Base-by-base conservation (phyloP, 176 grass and related monocot species). In the Cenchrus americanus region DNA sequence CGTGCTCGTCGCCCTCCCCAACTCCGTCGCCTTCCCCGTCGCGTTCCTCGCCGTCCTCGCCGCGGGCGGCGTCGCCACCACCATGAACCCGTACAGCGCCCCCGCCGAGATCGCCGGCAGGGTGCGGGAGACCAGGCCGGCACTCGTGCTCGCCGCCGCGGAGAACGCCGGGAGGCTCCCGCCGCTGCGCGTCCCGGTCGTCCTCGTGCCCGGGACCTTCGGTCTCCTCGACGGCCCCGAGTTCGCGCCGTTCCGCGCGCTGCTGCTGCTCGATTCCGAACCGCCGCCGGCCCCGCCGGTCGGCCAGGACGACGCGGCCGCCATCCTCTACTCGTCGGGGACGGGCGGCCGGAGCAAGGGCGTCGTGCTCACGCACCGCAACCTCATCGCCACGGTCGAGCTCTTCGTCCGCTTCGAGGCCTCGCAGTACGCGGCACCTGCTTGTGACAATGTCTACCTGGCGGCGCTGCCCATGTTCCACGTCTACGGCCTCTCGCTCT, bases 381-480 rank as follows among this genome's bases (percentile, higher is more conserved):
- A 98, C 76, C 82, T 98, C 22, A 95, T 98, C 62, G 75, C 92
- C 68, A 89, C 85, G 87, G 81, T 91, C 44, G 87, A 93, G 71
- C 83, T 93, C 37, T 98, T 98, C 72, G 87, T 93, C 0, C 79
- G 84, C 62, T 91, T 95, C 75, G 92, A 95, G 71, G 85, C 90
- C 11, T 94, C 90, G 14, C 90, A 85, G 81, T 93, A 93, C 78
- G 44, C 76, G 30, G 12, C 37, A 54, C 76, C 88, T 81, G 81
- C 86, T 79, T 90, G 90, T 44, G 86, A 80, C 30, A 91, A 93
- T 77, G 90, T 98, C 60, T 95, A 93, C 87, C 89, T 98, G 64
- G 91, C 92, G 1, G 84, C 68, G 8, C 69, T 98, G 49, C 95
- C 95, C 14, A 94, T 98, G 95, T 98, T 93, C 85, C 95, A 98